Conservation (phyloP, 1,284 basidiomycete genomes). For the Boletus calvinii region DNA sequence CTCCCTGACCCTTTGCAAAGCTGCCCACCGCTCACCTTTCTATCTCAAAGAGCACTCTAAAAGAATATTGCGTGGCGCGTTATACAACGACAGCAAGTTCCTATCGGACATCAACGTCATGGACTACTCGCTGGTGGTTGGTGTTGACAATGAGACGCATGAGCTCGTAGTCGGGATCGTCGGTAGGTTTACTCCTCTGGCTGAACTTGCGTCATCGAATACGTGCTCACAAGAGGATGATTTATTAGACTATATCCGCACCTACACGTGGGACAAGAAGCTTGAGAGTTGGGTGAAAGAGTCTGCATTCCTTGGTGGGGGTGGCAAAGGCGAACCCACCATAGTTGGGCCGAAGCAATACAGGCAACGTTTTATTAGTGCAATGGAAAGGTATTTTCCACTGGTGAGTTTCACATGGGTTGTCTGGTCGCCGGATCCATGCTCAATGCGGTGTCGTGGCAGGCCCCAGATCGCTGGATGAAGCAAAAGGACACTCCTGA, state of each 20-base stretch:
- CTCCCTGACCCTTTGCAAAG: constrained; percentile 37
- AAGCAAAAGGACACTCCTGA: constrained; percentile 75
- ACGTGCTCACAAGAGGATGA: constrained; percentile 5
- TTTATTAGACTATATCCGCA: constrained; percentile 81
- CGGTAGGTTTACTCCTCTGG: constrained; percentile 49
- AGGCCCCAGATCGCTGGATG: constrained; percentile 88
- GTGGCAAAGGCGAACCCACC: constrained; percentile 83
- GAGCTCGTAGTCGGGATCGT: constrained; percentile 97
- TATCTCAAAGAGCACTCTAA: constrained; percentile 96
- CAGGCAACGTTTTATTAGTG: constrained; percentile 83
- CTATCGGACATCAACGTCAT: constrained; percentile 95
- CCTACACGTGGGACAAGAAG: constrained; percentile 98
- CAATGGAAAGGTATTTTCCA: constrained; percentile 92
- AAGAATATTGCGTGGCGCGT: constrained; percentile 84
- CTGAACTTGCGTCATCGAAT: not conserved
- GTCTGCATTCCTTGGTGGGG: constrained; percentile 81
- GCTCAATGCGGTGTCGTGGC: not conserved
- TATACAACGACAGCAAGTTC: constrained; percentile 95
- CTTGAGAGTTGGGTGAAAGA: constrained; percentile 98
- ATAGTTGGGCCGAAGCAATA: constrained; percentile 89
- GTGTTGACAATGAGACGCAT: constrained; percentile 81
- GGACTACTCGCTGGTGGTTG: constrained; percentile 98
- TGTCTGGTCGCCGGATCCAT: not conserved
- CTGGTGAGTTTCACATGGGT: constrained; percentile 47
- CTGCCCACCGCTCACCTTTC: constrained; percentile 75